Evolutionary conservation across 1,139 yeast species (phyloP).

Genomic region (Geotrichum klebahnii): DNA sequence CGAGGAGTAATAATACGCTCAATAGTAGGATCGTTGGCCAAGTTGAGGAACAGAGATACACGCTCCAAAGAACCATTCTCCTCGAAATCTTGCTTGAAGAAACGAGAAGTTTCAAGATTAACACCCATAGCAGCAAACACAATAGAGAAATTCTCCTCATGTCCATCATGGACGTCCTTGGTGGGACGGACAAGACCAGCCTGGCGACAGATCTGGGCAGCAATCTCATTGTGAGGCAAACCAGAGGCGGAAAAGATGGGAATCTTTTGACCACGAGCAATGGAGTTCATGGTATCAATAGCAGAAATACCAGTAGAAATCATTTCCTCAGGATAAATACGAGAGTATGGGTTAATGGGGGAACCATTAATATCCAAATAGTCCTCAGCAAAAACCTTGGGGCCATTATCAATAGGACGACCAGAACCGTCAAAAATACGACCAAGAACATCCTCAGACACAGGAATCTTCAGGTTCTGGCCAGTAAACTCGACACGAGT

Average conservation of each 20-base stretch:
- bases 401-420: conserved; percentile 97
- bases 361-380: conserved; percentile 97
- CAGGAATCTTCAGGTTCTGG: conserved; percentile 85
- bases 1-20: conserved; percentile 99
- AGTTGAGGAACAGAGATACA: conserved; percentile 89
- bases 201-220: conserved; percentile 99
- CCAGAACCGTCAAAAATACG: conserved; percentile 99
- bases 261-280: conserved; percentile 99
- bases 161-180: conserved; percentile 98
- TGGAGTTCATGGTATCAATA: conserved; percentile 97
- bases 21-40: conserved; percentile 98
- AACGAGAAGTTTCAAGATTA: conserved; percentile 83
- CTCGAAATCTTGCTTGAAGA: conserved; percentile 98
- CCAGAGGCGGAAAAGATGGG: conserved; percentile 99
- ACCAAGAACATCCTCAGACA: conserved; percentile 94
- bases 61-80: conserved; percentile 98
- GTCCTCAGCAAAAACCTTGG: conserved; percentile 96
- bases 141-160: conserved; percentile 97
- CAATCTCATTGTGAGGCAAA: conserved; percentile 98
- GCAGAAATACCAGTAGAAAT: conserved; percentile 98
- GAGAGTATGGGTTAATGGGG: conserved; percentile 95
- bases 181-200: conserved; percentile 99
- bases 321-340: conserved; percentile 99
- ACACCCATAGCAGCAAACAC: conserved; percentile 99
- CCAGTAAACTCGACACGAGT: conserved; percentile 97